Conservation (phyloP, 2,329 filamentous ascomycete species). For the Ceratocystis colombiana region DNA sequence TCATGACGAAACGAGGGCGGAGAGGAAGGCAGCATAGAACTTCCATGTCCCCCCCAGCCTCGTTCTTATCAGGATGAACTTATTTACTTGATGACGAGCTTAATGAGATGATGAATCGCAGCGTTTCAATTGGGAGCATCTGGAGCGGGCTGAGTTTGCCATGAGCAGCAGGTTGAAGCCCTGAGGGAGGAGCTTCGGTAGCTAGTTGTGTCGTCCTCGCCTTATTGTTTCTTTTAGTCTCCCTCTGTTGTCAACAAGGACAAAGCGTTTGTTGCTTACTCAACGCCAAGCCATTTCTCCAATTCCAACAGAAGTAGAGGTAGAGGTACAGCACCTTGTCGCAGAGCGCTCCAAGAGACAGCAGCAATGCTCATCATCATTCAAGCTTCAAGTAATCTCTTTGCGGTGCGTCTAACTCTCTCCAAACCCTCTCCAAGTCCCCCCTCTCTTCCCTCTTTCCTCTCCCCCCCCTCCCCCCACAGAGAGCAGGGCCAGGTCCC, state of each 20-base stretch:
- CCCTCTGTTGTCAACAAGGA: background rate
- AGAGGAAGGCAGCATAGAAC: background rate
- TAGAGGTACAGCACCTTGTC: too few relatives aligned
- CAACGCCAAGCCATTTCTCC: constrained; percentile 13
- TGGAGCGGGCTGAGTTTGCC: too few relatives aligned
- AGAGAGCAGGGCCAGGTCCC: background rate
- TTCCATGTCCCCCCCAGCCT: background rate
- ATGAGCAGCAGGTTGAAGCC: too few relatives aligned
- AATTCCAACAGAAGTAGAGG: background rate
- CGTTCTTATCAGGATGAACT: background rate
- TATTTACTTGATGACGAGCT: background rate
- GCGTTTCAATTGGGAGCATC: background rate
- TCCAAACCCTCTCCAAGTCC: background rate
- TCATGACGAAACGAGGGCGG: background rate
- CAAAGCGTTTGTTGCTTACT: constrained; percentile 11
- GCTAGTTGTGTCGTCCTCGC: background rate
- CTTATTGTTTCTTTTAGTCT: background rate
- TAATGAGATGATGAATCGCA: too few relatives aligned
- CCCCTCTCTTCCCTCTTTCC: background rate
- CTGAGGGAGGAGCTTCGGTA: too few relatives aligned
- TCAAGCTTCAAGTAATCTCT: background rate
- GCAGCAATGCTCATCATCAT: too few relatives aligned
- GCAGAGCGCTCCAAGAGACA: too few relatives aligned
- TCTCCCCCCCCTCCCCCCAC: background rate
- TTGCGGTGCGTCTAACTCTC: background rate